phyloP scores from a whole-genome alignment of 1,284 basidiomycete species.

The Macrocystidia cucumis region DNA sequence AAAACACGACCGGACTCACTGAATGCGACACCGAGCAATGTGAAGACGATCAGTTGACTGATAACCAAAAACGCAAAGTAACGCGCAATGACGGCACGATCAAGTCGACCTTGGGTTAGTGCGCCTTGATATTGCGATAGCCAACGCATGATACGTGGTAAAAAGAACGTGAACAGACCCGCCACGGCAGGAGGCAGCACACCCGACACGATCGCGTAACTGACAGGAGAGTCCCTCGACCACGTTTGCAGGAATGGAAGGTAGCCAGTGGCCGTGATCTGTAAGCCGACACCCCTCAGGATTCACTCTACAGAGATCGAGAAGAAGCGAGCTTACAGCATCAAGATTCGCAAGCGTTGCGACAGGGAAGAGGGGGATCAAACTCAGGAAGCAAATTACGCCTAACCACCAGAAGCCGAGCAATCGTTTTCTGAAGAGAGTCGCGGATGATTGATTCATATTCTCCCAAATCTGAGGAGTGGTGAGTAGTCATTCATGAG shows the following conservation, averaged over 20 bases:
- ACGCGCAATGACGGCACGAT: constrained; percentile 80
- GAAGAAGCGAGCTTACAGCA: constrained; percentile 35
- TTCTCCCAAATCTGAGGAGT: constrained; percentile 72
- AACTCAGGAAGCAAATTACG: constrained; percentile 81
- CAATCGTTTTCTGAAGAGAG: constrained; percentile 54
- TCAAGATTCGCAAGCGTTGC: constrained; percentile 74
- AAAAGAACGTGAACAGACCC: constrained; percentile 76
- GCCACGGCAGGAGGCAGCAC: constrained; percentile 79
- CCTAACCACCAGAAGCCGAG: constrained; percentile 70
- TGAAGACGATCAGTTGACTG: constrained; percentile 84
- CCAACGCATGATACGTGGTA: constrained; percentile 81
- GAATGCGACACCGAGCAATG: constrained; percentile 82
- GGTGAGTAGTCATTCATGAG: neutral
- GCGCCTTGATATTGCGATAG: constrained; percentile 70
- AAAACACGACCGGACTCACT: constrained; percentile 34
- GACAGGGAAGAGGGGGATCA: constrained; percentile 74
- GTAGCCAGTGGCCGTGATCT: constrained; percentile 25
- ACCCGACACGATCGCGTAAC: constrained; percentile 76
- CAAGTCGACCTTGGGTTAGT: constrained; percentile 67
- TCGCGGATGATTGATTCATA: constrained; percentile 60
- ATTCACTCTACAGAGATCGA: neutral
- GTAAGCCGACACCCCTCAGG: too few species aligned
- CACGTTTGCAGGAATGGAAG: constrained; percentile 65
- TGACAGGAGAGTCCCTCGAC: constrained; percentile 44
- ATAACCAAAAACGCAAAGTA: constrained; percentile 89